Percentiles rank a stretch among this genome's conserved stretches.
phyloP scores from a whole-genome alignment of 768 basidiomycete species.

The Collybia sp. region DNA sequence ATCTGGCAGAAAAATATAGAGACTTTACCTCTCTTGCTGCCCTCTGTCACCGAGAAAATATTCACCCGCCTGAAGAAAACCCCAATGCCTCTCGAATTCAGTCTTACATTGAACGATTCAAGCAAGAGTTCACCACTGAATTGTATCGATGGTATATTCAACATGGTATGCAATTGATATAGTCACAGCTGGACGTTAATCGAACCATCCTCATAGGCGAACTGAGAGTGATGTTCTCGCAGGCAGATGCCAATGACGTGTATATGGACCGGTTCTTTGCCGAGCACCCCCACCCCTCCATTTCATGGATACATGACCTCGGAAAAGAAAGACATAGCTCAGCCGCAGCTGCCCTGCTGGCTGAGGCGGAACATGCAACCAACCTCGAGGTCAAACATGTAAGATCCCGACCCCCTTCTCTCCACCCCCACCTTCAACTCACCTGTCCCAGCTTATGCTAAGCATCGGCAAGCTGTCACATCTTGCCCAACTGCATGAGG shows the following conservation, averaged over 20 bases:
- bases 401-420: constrained; percentile 19
- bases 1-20: constrained; percentile 79
- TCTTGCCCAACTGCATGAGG: constrained; percentile 73
- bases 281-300: constrained; percentile 46
- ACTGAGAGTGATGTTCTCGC: constrained; percentile 75
- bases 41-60: constrained; percentile 67
- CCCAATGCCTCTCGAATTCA: constrained; percentile 60
- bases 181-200: background rate
- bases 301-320: constrained; percentile 89
- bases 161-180: constrained; percentile 49
- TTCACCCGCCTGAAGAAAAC: constrained; percentile 61
- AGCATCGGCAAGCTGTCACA: constrained; percentile 87
- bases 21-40: constrained; percentile 86
- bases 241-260: constrained; percentile 54
- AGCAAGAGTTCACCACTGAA: constrained; percentile 81
- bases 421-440: background rate
- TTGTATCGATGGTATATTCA: constrained; percentile 94
- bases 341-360: constrained; percentile 60
- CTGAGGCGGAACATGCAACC: constrained; percentile 51
- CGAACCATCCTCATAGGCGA: constrained; percentile 49
- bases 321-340: constrained; percentile 59
- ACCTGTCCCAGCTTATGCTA: constrained; percentile 65
- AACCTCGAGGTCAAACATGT: constrained; percentile 79
- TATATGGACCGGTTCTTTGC: constrained; percentile 76
- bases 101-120: constrained; percentile 71